A percentile compares a stretch with the other conserved stretches of the same genome.
phyloP scores from a whole-genome alignment of 768 basidiomycete species.

The Hypholoma fasciculare region DNA sequence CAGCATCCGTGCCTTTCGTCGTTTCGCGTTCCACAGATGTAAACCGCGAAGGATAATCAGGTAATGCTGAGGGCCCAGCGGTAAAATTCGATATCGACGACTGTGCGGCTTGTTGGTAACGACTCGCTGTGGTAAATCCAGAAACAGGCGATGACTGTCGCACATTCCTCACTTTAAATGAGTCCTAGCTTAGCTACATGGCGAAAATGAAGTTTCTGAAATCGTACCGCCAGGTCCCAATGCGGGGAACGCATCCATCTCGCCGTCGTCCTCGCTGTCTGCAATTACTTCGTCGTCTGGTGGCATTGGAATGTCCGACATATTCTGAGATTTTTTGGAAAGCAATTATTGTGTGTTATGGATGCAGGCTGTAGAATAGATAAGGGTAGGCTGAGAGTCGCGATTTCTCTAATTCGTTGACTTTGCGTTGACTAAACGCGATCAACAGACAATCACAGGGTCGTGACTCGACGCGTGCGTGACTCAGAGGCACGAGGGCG shows the following conservation, averaged over 20 bases:
- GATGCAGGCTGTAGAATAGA: background rate
- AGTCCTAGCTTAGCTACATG: background rate
- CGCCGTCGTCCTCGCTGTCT: constrained; percentile 38
- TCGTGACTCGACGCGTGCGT: constrained; percentile 21
- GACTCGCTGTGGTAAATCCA: constrained; percentile 7
- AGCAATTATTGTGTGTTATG: background rate
- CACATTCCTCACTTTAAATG: background rate
- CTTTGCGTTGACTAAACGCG: constrained; percentile 7
- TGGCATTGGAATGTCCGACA: background rate
- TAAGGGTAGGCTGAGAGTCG: background rate
- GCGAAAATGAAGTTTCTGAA: background rate
- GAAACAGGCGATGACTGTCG: constrained; percentile 2
- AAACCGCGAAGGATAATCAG: background rate
- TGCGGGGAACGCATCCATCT: background rate
- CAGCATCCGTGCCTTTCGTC: background rate
- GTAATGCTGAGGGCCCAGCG: constrained; percentile 7
- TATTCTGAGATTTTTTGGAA: background rate
- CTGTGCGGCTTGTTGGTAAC: background rate
- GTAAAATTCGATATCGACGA: constrained; percentile 21
- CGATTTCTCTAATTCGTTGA: background rate
- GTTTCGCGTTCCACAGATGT: background rate
- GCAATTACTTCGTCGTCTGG: constrained; percentile 42
- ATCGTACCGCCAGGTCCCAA: background rate
- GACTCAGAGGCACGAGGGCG: constrained; percentile 5
- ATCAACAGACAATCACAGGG: constrained; percentile 18